phyloP scores from a whole-genome alignment of 768 basidiomycete species.

The Leucocoprinus leucothites region DNA sequence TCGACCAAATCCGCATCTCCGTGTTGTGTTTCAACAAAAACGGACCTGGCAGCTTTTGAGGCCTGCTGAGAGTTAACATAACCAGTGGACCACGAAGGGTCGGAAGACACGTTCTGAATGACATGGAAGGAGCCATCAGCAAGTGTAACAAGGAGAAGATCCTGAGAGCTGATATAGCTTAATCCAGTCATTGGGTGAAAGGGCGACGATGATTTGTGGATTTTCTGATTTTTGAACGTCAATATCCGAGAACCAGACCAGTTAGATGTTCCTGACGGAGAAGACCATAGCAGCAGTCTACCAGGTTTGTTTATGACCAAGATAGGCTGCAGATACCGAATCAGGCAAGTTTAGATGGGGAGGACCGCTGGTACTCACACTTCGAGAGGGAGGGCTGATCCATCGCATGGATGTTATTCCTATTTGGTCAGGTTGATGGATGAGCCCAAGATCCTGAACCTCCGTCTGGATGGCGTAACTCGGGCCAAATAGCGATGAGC shows the following conservation, averaged over 20 bases:
- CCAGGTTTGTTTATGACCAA: constrained; percentile 63
- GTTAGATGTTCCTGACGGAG: constrained; percentile 17
- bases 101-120: constrained; percentile 45
- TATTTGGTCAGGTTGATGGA: constrained; percentile 37
- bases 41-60: constrained; percentile 45
- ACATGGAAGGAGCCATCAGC: constrained; percentile 72
- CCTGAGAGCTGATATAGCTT: constrained; percentile 44
- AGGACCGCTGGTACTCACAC: constrained; percentile 29
- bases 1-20: constrained; percentile 38
- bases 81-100: constrained; percentile 31
- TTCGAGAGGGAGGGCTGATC: constrained; percentile 37
- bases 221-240: constrained; percentile 40
- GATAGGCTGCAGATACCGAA: constrained; percentile 38
- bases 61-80: constrained; percentile 37
- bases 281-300: constrained; percentile 53
- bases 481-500: constrained; percentile 26
- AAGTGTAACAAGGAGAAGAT: constrained; percentile 55
- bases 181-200: constrained; percentile 61
- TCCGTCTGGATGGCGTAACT: constrained; percentile 30
- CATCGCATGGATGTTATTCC: constrained; percentile 55
- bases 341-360: neutral
- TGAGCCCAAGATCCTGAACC: constrained; percentile 25
- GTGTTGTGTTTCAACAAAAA: constrained; percentile 48
- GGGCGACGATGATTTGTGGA: constrained; percentile 56
- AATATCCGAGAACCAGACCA: constrained; percentile 55